These are phyloP conservation scores for Epichloe gansuensis DNA, from an alignment of 2,329 filamentous ascomycete species.

Conservation along the genomic window DNA sequence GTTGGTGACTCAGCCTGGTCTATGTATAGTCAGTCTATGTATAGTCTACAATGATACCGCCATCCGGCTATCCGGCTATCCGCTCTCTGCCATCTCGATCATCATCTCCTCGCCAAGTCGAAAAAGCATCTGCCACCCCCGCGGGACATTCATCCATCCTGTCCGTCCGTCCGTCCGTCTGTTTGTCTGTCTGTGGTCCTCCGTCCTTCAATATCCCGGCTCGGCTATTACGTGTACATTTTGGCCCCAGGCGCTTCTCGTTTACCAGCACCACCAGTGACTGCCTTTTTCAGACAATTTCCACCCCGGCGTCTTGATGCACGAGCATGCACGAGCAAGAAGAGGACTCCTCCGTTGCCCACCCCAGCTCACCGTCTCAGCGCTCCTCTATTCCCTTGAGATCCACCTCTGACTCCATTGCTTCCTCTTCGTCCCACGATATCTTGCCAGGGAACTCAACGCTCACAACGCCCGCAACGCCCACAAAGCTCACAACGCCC, in stretches of 20 bases:
- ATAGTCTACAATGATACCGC: background rate
- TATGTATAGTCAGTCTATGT: too few species aligned
- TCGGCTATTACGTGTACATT: too few species aligned
- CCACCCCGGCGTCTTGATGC: conserved; percentile 18
- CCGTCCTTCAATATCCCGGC: too few species aligned
- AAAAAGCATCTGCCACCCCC: too few species aligned
- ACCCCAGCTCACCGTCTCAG: background rate
- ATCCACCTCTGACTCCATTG: conserved; percentile 7
- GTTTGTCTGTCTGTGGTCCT: too few species aligned
- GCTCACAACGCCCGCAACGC: background rate
- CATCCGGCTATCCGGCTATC: background rate
- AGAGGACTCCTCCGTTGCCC: conserved; percentile 3
- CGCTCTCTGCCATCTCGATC: conserved; percentile 12
- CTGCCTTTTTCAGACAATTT: background rate
- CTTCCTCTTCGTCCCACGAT: conserved; percentile 6
- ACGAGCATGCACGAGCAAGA: conserved; percentile 11
- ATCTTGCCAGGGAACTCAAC: background rate
- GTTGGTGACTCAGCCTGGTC: background rate
- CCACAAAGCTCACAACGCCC: too few species aligned
- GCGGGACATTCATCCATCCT: too few species aligned
- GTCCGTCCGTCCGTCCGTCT: too few species aligned
- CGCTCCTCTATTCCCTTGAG: background rate
- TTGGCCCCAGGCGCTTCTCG: background rate
- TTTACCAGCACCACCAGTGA: background rate
- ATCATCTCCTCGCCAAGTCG: conserved; percentile 10